Percentiles rank a stretch among this genome's conserved stretches.
Evolutionary conservation across 2,329 filamentous ascomycete species (phyloP).

Genomic region (Helotiales sp.): DNA sequence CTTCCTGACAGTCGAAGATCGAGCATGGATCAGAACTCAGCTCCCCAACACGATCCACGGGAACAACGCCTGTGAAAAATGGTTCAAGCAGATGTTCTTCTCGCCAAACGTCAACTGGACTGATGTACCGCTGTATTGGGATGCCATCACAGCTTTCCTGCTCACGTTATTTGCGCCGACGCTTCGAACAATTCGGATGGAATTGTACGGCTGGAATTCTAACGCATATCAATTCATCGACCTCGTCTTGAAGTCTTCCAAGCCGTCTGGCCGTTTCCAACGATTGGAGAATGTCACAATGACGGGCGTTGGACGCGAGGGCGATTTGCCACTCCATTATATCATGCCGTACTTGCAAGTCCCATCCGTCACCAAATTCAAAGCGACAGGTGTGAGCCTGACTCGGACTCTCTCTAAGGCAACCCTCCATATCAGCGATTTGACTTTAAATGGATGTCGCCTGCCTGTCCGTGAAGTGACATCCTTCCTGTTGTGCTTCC

Average conservation of each 20-base stretch:
- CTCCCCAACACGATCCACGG: neutral
- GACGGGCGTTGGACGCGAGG: neutral
- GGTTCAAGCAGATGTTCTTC: slow-evolving; percentile 13
- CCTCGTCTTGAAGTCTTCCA: neutral
- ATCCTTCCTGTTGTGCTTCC: neutral
- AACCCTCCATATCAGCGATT: neutral
- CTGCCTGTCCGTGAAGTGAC: neutral
- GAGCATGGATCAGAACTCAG: neutral
- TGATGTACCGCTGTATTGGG: slow-evolving; percentile 4
- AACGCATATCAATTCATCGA: neutral
- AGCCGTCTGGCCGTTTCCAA: neutral
- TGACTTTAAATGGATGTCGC: neutral
- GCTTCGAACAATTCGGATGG: neutral
- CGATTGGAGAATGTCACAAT: neutral
- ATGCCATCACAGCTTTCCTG: slow-evolving; percentile 11
- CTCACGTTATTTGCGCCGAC: neutral
- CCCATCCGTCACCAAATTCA: neutral
- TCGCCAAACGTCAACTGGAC: neutral
- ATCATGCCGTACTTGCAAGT: slow-evolving; percentile 1
- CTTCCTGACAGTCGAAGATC: neutral
- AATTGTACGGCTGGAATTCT: neutral
- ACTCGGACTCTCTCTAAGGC: neutral
- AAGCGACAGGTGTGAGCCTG: neutral
- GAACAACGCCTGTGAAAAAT: neutral
- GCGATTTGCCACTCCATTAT: neutral